These are phyloP conservation scores for Ascobolus immersus DNA, from an alignment of 495 filamentous ascomycete species.

Conservation along the genomic window DNA sequence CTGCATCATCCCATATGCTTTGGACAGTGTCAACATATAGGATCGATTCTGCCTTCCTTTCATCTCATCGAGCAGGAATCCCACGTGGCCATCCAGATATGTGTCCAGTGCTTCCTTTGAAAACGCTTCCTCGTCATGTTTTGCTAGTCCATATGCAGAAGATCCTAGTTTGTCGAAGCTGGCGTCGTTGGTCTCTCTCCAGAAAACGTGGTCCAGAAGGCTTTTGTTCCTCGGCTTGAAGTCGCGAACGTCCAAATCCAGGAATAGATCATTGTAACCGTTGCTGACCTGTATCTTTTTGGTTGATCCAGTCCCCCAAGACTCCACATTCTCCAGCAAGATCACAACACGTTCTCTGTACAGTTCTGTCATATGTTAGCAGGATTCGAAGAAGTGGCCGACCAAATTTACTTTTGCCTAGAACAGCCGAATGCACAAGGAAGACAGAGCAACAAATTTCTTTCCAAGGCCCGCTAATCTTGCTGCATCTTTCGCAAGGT, in stretches of 20 bases:
- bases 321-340: slow-evolving; percentile 10
- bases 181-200: slow-evolving; percentile 11
- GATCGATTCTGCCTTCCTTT: slow-evolving; percentile 4
- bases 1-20: slow-evolving; percentile 3
- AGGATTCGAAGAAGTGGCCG: background rate
- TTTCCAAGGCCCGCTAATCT: slow-evolving; percentile 13
- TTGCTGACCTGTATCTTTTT: slow-evolving; percentile 9
- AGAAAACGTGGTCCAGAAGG: slow-evolving; percentile 13
- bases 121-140: slow-evolving; percentile 10
- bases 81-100: slow-evolving; percentile 11
- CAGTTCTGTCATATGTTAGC: slow-evolving; percentile 3
- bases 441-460: slow-evolving; percentile 13
- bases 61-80: slow-evolving; percentile 6
- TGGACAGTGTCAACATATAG: slow-evolving; percentile 6
- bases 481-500: slow-evolving; percentile 13
- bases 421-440: slow-evolving; percentile 12
- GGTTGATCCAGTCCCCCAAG: slow-evolving; percentile 4
- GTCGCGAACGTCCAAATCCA: slow-evolving; percentile 8
- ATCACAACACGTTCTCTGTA: slow-evolving; percentile 9
- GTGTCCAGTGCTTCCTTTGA: slow-evolving; percentile 5
- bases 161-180: slow-evolving; percentile 10
- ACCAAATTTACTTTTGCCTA: slow-evolving; percentile 8
- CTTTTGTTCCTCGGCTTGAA: slow-evolving; percentile 7
- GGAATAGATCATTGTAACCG: slow-evolving; percentile 8
- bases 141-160: slow-evolving; percentile 9